Percentiles rank a stretch among this genome's conserved stretches.
phyloP scores from a whole-genome alignment of 495 filamentous ascomycete species.

The Penicillium canescens region DNA sequence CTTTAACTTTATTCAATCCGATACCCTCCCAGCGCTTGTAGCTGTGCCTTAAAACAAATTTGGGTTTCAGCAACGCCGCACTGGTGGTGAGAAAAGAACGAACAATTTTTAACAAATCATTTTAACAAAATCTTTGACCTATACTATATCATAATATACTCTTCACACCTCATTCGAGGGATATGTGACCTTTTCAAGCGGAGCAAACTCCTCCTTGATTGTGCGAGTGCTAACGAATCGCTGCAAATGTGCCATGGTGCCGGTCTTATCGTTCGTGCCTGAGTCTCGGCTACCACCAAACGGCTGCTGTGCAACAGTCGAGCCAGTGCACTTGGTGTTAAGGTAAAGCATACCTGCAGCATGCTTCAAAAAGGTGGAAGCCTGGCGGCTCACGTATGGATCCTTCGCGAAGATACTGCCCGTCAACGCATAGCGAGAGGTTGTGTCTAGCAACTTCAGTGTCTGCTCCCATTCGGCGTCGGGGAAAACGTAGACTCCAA shows the following conservation, averaged over 20 bases:
- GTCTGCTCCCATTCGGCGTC: conserved; percentile 56
- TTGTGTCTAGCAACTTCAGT: conserved; percentile 57
- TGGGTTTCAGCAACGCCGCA: too few species aligned
- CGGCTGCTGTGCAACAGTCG: conserved; percentile 79
- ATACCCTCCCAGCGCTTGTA: too few species aligned
- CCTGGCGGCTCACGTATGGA: conserved; percentile 60
- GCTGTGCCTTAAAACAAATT: too few species aligned
- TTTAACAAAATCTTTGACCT: too few species aligned
- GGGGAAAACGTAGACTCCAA: conserved; percentile 69
- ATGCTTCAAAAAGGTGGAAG: conserved; percentile 68
- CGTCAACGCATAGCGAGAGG: conserved; percentile 69
- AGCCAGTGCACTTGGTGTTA: conserved; percentile 78
- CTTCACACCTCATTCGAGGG: conserved; percentile 58
- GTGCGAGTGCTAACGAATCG: conserved; percentile 73
- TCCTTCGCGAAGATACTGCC: conserved; percentile 74
- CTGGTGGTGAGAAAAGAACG: too few species aligned
- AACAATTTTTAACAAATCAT: too few species aligned
- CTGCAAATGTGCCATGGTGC: conserved; percentile 62
- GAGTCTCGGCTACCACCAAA: conserved; percentile 76
- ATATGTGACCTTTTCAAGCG: conserved; percentile 60
- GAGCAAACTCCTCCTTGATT: conserved; percentile 76
- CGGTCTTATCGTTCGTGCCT: conserved; percentile 81
- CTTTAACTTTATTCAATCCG: too few species aligned
- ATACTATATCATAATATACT: too few species aligned
- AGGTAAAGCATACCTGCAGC: conserved; percentile 83